Conservation (phyloP, 1,139 yeast species). For the Yamadazyma dushanensis region DNA sequence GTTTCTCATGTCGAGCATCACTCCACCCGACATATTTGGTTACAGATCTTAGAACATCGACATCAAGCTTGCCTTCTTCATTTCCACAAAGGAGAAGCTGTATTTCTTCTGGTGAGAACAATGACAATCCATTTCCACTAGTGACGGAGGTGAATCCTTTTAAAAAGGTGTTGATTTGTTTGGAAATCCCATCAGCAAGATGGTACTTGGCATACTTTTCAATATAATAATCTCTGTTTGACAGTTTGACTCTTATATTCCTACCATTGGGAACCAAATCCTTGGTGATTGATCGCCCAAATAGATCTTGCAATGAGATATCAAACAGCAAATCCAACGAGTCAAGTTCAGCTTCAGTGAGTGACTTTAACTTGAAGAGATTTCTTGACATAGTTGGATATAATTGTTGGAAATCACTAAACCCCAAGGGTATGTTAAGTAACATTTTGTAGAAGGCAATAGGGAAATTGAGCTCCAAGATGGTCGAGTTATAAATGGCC, state of each 20-base stretch:
- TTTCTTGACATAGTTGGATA: conserved; percentile 68
- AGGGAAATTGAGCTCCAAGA: conserved; percentile 78
- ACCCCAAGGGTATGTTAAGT: conserved; percentile 52
- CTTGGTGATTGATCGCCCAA: conserved; percentile 37
- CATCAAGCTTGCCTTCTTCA: conserved; percentile 63
- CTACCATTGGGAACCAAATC: conserved; percentile 64
- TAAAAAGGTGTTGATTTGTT: conserved; percentile 57
- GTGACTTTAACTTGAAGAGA: conserved; percentile 53
- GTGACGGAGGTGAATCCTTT: conserved; percentile 75
- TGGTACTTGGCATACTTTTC: conserved; percentile 61
- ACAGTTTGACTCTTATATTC: conserved; percentile 48
- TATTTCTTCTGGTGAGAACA: conserved; percentile 81
- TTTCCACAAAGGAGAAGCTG: conserved; percentile 80
- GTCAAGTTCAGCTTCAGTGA: conserved; percentile 29
- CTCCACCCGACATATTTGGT: conserved; percentile 72
- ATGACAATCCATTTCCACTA: conserved; percentile 75
- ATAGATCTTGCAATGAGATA: conserved; percentile 37
- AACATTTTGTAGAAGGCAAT: conserved; percentile 73
- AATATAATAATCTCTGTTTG: conserved; percentile 62
- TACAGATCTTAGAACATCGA: conserved; percentile 63
- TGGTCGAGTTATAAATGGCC: conserved; percentile 88
- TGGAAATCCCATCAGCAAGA: conserved; percentile 52
- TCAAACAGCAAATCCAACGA: conserved; percentile 38
- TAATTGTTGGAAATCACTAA: conserved; percentile 65
- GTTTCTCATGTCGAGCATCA: conserved; percentile 18